Conservation (phyloP, 306 rosid species). For the Sechiopsis laciniata region DNA sequence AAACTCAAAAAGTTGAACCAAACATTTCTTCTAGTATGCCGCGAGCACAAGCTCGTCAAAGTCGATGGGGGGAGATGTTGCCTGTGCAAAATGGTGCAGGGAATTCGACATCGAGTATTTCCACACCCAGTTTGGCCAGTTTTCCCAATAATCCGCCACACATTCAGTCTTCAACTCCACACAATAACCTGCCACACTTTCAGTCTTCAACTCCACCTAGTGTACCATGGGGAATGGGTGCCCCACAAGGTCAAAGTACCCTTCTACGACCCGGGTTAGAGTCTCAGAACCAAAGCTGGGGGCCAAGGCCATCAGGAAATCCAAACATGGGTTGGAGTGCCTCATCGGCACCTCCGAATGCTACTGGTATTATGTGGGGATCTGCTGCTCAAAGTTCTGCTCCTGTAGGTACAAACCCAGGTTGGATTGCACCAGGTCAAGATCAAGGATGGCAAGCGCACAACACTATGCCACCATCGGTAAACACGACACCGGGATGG, state of each 20-base stretch:
- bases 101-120: conserved; percentile 31
- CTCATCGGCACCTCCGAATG: conserved; percentile 41
- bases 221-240: conserved; percentile 55
- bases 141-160: conserved; percentile 21
- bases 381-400: conserved; percentile 36
- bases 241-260: conserved; percentile 39
- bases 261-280: conserved; percentile 36
- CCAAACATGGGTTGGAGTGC: conserved; percentile 60
- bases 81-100: conserved; percentile 39
- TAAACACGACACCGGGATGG: conserved; percentile 58
- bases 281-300: conserved; percentile 45
- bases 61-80: conserved; percentile 54
- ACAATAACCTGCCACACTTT: conserved; percentile 43
- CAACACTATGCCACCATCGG: conserved; percentile 45
- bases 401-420: conserved; percentile 58
- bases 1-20: conserved; percentile 49
- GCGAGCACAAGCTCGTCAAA: conserved; percentile 52
- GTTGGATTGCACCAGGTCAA: conserved; percentile 63
- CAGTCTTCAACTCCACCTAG: conserved; percentile 47
- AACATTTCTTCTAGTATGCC: conserved; percentile 35
- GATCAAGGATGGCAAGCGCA: conserved; percentile 70
- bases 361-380: conserved; percentile 51
- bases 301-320: conserved; percentile 48
- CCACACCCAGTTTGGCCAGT: conserved; percentile 36
- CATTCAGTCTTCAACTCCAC: no score